Conservation (phyloP, 805 yeast genomes). For the Candida sakaeoensis region DNA sequence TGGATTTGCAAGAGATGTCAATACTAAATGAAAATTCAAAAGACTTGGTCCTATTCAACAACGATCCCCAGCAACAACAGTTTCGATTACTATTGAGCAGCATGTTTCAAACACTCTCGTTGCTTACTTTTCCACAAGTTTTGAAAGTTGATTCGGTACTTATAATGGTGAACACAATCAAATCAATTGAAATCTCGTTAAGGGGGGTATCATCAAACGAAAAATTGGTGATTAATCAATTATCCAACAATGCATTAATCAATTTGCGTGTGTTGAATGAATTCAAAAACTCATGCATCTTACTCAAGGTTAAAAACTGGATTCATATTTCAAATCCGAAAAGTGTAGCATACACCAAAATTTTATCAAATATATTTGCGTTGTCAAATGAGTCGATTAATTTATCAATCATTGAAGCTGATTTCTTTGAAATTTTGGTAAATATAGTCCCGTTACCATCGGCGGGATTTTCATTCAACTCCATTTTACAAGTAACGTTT, state of each 20-base stretch:
- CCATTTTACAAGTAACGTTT: conserved; percentile 47
- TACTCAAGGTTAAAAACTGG: conserved; percentile 37
- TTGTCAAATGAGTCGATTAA: conserved; percentile 31
- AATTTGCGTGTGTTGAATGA: conserved; percentile 50
- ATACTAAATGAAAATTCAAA: conserved; percentile 23
- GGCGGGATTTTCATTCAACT: conserved; percentile 42
- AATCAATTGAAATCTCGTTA: conserved; percentile 60
- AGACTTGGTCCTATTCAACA: conserved; percentile 22
- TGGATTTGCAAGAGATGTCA: conserved; percentile 22
- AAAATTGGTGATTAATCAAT: conserved; percentile 48
- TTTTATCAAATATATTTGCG: conserved; percentile 30
- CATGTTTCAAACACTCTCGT: conserved; percentile 33
- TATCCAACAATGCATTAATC: conserved; percentile 59
- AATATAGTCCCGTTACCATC: conserved; percentile 47
- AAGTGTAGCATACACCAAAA: conserved; percentile 29
- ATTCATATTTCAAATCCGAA: conserved; percentile 21
- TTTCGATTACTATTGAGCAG: conserved; percentile 27
- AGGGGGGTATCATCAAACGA: conserved; percentile 48
- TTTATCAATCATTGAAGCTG: conserved; percentile 36
- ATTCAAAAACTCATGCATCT: conserved; percentile 31
- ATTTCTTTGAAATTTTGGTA: conserved; percentile 53
- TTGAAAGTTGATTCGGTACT: conserved; percentile 32
- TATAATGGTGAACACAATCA: conserved; percentile 53
- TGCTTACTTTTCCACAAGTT: conserved; percentile 35
- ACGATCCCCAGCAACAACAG: conserved; percentile 16